Percentiles rank a stretch among this genome's conserved stretches.
These are phyloP conservation scores for Boletus holoroseus DNA, from an alignment of 1,284 basidiomycete genomes.

Conservation along the genomic window DNA sequence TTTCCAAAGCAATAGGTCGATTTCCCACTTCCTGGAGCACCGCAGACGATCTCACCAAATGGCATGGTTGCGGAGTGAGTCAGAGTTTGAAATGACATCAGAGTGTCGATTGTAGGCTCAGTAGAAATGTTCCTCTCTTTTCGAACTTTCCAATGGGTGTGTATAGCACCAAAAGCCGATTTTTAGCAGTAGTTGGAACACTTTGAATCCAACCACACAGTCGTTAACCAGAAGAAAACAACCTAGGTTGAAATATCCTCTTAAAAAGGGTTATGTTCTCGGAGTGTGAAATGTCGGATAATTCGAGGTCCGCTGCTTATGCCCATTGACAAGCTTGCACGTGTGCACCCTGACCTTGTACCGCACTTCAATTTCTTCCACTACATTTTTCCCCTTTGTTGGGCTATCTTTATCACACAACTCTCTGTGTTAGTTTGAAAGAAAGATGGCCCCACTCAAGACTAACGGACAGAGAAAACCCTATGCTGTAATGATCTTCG, in stretches of 20 bases:
- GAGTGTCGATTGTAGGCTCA: neutral
- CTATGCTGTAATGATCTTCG: constrained; percentile 22
- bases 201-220: no score
- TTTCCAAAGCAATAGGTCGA: constrained; percentile 93
- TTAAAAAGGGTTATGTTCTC: neutral
- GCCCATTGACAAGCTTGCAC: neutral
- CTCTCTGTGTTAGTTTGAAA: neutral
- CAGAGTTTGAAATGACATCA: neutral
- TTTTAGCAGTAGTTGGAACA: no score
- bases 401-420: neutral
- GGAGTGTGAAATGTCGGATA: constrained; percentile 12
- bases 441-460: constrained; percentile 25
- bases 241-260: no score
- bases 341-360: neutral
- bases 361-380: neutral
- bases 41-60: constrained; percentile 85
- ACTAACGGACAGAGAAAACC: constrained; percentile 27
- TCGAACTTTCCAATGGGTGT: no score
- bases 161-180: no score
- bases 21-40: constrained; percentile 90
- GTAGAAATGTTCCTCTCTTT: neutral
- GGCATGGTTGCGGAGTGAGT: constrained; percentile 46
- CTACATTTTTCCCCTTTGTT: neutral
- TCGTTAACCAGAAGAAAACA: no score
- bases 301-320: constrained; percentile 14